These are phyloP conservation scores for Pichia sp. DNA, from an alignment of 1,139 yeast species.

Conservation along the genomic window DNA sequence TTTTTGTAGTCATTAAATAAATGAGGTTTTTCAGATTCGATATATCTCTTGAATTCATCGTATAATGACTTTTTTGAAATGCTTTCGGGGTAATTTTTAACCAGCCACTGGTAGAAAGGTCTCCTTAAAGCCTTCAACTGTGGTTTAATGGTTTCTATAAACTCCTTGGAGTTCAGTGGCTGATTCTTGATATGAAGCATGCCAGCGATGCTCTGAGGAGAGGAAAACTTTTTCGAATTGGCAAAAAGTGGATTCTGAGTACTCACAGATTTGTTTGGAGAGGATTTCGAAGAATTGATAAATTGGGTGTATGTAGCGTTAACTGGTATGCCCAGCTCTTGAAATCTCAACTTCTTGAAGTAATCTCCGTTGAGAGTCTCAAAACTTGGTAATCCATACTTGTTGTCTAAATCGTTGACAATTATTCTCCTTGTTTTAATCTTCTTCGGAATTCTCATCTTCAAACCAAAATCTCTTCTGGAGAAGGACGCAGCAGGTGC, in stretches of 20 bases:
- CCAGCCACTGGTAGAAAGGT: conserved; percentile 41
- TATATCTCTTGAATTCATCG: conserved; percentile 37
- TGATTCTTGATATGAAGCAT: conserved; percentile 26
- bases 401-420: conserved; percentile 49
- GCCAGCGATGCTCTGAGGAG: conserved; percentile 23
- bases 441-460: conserved; percentile 51
- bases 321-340: conserved; percentile 47
- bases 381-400: conserved; percentile 49
- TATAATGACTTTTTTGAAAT: conserved; percentile 28
- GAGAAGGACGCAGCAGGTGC: conserved; percentile 52
- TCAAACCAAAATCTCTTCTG: conserved; percentile 64
- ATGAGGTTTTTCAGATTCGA: conserved; percentile 28
- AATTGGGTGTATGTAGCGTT: conserved; percentile 9
- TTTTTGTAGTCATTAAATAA: conserved; percentile 5
- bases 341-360: conserved; percentile 48
- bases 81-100: conserved; percentile 38
- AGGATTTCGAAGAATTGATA: not conserved
- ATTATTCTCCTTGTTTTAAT: conserved; percentile 46
- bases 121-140: conserved; percentile 31
- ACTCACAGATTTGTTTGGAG: conserved; percentile 5
- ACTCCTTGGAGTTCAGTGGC: conserved; percentile 22
- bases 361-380: conserved; percentile 46
- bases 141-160: conserved; percentile 24
- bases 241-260: conserved; percentile 27
- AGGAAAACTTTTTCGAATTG: conserved; percentile 12